phyloP scores from a whole-genome alignment of 1,139 yeast species.

The Geotrichum citri-aurantii region DNA sequence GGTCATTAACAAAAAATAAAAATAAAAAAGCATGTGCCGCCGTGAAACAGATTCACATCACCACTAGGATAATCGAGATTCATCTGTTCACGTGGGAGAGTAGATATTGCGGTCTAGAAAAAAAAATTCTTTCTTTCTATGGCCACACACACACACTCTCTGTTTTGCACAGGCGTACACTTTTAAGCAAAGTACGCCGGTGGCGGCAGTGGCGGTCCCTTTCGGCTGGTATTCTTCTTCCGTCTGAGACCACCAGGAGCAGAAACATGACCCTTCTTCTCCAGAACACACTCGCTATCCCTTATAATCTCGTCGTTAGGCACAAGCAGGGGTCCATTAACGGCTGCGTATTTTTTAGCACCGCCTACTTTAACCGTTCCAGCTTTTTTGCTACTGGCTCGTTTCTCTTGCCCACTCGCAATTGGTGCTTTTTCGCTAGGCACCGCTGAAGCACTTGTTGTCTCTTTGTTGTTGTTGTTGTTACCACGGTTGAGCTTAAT shows the following conservation, averaged over 20 bases:
- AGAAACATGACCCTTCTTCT: background rate
- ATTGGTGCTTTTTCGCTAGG: background rate
- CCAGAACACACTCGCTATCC: background rate
- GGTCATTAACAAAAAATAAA: background rate
- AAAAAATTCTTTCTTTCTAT: background rate
- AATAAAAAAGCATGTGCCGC: background rate
- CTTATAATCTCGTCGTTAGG: background rate
- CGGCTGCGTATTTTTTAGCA: background rate
- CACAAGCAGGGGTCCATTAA: background rate
- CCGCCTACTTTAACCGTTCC: background rate
- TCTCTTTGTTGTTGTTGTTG: background rate
- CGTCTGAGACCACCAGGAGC: background rate
- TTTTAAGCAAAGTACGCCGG: background rate
- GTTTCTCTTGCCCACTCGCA: background rate
- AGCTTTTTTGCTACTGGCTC: background rate
- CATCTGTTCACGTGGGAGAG: background rate
- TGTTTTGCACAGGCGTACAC: background rate
- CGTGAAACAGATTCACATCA: background rate
- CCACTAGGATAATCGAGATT: background rate
- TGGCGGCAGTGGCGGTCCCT: background rate
- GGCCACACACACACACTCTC: background rate
- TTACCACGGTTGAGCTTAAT: constrained; percentile 23
- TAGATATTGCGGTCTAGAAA: background rate
- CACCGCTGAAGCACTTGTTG: background rate
- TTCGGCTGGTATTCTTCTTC: background rate